A percentile compares a stretch with the other conserved stretches of the same genome.
Conservation (phyloP, 805 yeast genomes). For the Candida methanosorbosa region DNA sequence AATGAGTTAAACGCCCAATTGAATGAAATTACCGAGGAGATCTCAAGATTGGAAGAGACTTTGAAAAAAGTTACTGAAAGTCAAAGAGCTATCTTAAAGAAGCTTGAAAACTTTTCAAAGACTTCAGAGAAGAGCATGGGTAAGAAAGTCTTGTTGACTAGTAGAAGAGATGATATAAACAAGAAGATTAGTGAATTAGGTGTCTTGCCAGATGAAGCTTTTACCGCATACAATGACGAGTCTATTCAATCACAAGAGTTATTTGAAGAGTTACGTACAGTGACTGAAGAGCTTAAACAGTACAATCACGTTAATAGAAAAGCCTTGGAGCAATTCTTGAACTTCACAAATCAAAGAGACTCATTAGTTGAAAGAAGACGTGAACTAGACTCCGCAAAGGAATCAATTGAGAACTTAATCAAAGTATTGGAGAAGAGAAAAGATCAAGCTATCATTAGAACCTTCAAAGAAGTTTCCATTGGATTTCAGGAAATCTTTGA, state of each 20-base stretch:
- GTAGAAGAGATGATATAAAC: constrained; percentile 64
- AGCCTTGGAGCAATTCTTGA: constrained; percentile 75
- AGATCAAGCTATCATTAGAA: constrained; percentile 69
- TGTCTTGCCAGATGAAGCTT: constrained; percentile 82
- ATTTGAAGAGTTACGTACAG: constrained; percentile 40
- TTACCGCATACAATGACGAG: constrained; percentile 34
- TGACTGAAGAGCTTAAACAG: constrained; percentile 49
- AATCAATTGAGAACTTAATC: constrained; percentile 67
- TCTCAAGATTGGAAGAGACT: constrained; percentile 26
- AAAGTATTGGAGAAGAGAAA: constrained; percentile 66
- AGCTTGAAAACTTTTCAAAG: constrained; percentile 54
- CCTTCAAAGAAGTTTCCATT: constrained; percentile 68
- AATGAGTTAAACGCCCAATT: constrained; percentile 18
- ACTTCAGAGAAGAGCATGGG: constrained; percentile 56
- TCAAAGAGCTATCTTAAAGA: constrained; percentile 44
- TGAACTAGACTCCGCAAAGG: constrained; percentile 63
- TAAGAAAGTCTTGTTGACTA: constrained; percentile 47
- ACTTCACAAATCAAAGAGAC: constrained; percentile 65
- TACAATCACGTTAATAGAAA: constrained; percentile 79
- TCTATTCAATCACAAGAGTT: constrained; percentile 41
- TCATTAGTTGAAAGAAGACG: constrained; percentile 54
- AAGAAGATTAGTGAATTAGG: constrained; percentile 75
- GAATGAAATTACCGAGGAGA: constrained; percentile 22
- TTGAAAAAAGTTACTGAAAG: constrained; percentile 45
- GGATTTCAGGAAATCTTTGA: constrained; percentile 72